Conservation (phyloP, 1,284 basidiomycete genomes). For the Cryptococcus jaspeensis region DNA sequence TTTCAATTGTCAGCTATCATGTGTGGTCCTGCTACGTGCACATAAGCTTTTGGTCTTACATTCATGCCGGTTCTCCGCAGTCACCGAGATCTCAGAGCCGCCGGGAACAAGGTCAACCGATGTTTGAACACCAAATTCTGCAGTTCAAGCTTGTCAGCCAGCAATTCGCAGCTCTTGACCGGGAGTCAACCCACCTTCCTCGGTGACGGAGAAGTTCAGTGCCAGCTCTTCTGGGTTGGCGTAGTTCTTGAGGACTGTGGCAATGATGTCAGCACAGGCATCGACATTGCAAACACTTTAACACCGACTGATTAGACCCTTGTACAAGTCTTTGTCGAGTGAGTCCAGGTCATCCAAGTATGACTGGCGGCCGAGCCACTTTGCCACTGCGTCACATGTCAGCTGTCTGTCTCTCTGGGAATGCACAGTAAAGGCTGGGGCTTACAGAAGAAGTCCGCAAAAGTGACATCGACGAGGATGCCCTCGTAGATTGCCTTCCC, state of each 20-base stretch:
- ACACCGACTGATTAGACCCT: constrained; percentile 62
- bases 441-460: constrained; percentile 85
- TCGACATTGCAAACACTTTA: neutral
- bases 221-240: constrained; percentile 85
- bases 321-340: constrained; percentile 89
- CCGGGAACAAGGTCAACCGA: constrained; percentile 78
- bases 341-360: constrained; percentile 88
- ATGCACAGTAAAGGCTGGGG: neutral
- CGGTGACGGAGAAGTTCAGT: constrained; percentile 83
- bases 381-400: constrained; percentile 53
- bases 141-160: neutral
- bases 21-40: neutral
- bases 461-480: constrained; percentile 92
- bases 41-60: constrained; percentile 47
- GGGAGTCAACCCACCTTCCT: constrained; percentile 64
- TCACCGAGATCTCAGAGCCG: constrained; percentile 83
- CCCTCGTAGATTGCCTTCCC: constrained; percentile 97
- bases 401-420: neutral
- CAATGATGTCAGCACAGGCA: neutral
- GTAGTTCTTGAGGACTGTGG: constrained; percentile 81
- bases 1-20: neutral
- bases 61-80: constrained; percentile 80
- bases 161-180: neutral
- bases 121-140: constrained; percentile 82
- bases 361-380: constrained; percentile 81